phyloP scores from a whole-genome alignment of 371 early-diverging fungal genomes.

The Mortierella sp. region DNA sequence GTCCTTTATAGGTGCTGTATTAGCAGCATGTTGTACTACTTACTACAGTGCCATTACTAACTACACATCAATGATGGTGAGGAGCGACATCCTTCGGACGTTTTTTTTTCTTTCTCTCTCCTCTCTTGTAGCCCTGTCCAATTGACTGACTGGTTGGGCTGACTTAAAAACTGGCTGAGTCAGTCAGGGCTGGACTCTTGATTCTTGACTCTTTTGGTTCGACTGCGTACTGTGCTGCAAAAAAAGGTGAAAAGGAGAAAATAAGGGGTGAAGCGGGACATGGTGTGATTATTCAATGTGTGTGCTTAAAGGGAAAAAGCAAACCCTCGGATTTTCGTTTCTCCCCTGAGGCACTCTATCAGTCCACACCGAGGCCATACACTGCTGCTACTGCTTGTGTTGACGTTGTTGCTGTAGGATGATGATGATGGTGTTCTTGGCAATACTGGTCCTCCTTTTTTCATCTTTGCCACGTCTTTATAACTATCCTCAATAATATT shows the following conservation, averaged over 20 bases:
- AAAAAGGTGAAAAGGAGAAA: neutral
- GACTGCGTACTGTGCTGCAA: neutral
- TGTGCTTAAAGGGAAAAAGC: neutral
- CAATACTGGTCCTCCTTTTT: neutral
- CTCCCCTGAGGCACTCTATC: slow-evolving; percentile 1
- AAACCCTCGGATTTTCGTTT: slow-evolving; percentile 13
- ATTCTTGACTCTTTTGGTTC: neutral
- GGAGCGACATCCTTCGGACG: neutral
- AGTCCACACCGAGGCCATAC: slow-evolving; percentile 2
- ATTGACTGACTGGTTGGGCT: neutral
- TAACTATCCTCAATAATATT: neutral
- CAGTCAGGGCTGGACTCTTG: neutral
- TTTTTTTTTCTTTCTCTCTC: neutral
- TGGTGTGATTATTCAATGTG: neutral
- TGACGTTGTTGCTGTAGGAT: neutral
- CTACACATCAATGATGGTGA: neutral
- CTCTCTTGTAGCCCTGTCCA: neutral
- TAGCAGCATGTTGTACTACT: neutral
- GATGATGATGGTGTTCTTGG: neutral
- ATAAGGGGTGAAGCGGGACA: neutral
- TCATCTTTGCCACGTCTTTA: neutral
- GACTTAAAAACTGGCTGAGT: neutral
- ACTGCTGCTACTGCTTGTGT: neutral
- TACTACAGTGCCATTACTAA: neutral
- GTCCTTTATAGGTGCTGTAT: neutral